Conservation (phyloP, 75 land plant species). For the Cunninghamia lanceolata region DNA sequence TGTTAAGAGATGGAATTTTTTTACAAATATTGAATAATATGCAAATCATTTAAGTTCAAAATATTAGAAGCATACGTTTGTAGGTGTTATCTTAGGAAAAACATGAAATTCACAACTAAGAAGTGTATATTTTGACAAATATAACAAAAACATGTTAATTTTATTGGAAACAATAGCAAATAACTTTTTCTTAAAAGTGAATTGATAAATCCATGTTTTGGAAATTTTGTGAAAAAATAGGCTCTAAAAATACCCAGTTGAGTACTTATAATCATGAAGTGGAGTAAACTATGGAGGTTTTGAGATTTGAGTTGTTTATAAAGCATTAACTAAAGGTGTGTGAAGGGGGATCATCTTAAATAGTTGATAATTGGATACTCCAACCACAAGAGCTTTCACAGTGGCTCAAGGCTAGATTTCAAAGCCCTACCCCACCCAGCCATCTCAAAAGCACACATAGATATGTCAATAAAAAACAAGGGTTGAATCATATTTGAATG, state of each 20-base stretch:
- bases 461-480: not conserved
- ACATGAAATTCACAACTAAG: too few species aligned
- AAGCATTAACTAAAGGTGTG: not conserved
- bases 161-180: too few species aligned
- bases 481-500: not conserved
- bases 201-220: too few species aligned
- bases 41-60: too few species aligned
- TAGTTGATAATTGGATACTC: not conserved
- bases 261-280: not conserved
- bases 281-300: not conserved
- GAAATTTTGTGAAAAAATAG: too few species aligned
- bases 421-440: not conserved
- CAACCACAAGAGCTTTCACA: not conserved
- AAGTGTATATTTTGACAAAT: too few species aligned
- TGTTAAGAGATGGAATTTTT: too few species aligned
- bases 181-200: too few species aligned
- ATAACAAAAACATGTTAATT: too few species aligned
- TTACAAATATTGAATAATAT: too few species aligned
- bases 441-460: not conserved
- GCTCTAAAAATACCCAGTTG: not conserved
- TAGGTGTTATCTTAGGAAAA: too few species aligned
- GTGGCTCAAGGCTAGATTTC: not conserved
- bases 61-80: too few species aligned
- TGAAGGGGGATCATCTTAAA: not conserved
- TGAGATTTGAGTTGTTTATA: not conserved